Conservation (phyloP, 306 rosid genomes). For the Cucumis sativus region Cucumber_9930_V3 NC_026660.2:6702501-6703000, state of each 20-base stretch:
- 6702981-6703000: constrained; percentile 64
- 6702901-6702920: constrained; percentile 56
- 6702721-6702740: constrained; percentile 64
- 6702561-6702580: constrained; percentile 50
- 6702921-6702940: constrained; percentile 87
- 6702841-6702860: too few species aligned
- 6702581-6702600: constrained; percentile 27
- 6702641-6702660: too few species aligned
- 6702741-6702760: constrained; percentile 92
- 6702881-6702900: background rate
- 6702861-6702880: background rate
- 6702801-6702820: constrained; percentile 53
- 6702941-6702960: constrained; percentile 54
- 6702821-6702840: constrained; percentile 38
- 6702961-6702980: constrained; percentile 52
- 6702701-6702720: constrained; percentile 30
- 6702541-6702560: background rate
- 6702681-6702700: too few species aligned
- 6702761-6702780: constrained; percentile 54
- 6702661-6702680: too few species aligned
- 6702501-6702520: constrained; percentile 2
- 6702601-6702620: constrained; percentile 51
- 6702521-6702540: constrained; percentile 4
- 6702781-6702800: constrained; percentile 50
- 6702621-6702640: constrained; percentile 47